Evolutionary conservation across 2,329 filamentous ascomycete genomes (phyloP).

Genomic region (Basipetospora chlamydospora): DNA sequence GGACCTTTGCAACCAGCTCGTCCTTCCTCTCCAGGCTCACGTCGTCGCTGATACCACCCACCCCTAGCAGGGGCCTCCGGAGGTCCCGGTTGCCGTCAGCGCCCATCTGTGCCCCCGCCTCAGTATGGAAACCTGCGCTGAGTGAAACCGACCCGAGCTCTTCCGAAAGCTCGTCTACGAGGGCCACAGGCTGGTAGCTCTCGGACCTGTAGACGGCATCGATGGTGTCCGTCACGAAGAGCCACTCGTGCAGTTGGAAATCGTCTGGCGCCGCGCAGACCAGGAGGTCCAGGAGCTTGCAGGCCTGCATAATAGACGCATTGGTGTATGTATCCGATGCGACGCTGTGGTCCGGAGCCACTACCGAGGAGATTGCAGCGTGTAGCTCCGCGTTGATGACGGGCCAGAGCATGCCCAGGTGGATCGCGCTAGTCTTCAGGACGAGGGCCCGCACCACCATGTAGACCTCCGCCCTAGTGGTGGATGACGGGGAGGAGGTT

Average conservation of each 20-base stretch:
- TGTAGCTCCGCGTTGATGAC: conserved; percentile 78
- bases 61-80: conserved; percentile 34
- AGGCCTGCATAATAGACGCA: conserved; percentile 69
- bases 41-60: conserved; percentile 39
- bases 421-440: conserved; percentile 63
- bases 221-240: conserved; percentile 93
- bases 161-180: conserved; percentile 76
- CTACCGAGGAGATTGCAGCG: conserved; percentile 59
- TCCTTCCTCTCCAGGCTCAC: conserved; percentile 45
- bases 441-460: conserved; percentile 73
- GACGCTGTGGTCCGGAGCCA: conserved; percentile 48
- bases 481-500: conserved; percentile 82
- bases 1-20: conserved; percentile 59
- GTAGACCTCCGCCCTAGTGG: conserved; percentile 77
- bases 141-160: conserved; percentile 40
- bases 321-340: conserved; percentile 63
- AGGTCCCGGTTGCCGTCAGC: conserved; percentile 20
- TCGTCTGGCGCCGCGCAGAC: conserved; percentile 80
- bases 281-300: conserved; percentile 84
- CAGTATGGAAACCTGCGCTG: conserved; percentile 19
- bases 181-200: conserved; percentile 52
- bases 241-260: conserved; percentile 96
- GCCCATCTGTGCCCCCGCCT: conserved; percentile 21
- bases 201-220: conserved; percentile 80
- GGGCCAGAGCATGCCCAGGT: conserved; percentile 79